phyloP scores from a whole-genome alignment of 148 eudicot genomes.

The Silene uniflora region DNA sequence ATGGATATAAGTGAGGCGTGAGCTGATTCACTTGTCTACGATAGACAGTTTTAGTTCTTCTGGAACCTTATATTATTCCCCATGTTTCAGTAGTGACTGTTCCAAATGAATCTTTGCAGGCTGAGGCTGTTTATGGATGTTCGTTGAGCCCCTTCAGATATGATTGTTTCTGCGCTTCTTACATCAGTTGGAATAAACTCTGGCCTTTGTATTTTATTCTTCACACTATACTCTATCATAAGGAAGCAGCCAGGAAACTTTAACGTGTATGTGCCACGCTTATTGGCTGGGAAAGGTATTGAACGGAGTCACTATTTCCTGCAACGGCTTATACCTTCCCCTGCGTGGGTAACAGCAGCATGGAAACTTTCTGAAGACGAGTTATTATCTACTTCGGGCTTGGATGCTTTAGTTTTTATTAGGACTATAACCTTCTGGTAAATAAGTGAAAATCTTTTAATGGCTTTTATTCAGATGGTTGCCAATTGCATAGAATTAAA shows the following conservation, averaged over 20 bases:
- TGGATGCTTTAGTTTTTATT: constrained; percentile 76
- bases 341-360: constrained; percentile 65
- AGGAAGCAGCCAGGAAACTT: constrained; percentile 63
- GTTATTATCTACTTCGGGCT: constrained; percentile 58
- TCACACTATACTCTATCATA: constrained; percentile 53
- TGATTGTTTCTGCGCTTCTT: constrained; percentile 74
- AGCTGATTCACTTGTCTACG: not conserved
- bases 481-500: too few relatives aligned
- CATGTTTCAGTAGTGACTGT: not conserved
- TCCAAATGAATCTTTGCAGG: constrained; percentile 17
- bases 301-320: constrained; percentile 25
- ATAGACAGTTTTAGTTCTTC: not conserved
- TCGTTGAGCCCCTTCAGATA: constrained; percentile 24
- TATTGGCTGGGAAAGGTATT: constrained; percentile 41
- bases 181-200: constrained; percentile 74
- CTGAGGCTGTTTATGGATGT: constrained; percentile 22
- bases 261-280: constrained; percentile 53
- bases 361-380: constrained; percentile 67
- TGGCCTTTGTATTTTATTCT: constrained; percentile 60
- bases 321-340: constrained; percentile 49
- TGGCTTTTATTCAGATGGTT: not conserved
- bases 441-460: constrained; percentile 3
- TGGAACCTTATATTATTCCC: not conserved
- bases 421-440: constrained; percentile 70
- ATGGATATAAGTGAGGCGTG: not conserved